Percentiles rank a stretch among this genome's conserved stretches.
These are phyloP conservation scores for Penicillium sp. DNA, from an alignment of 2,329 filamentous ascomycete species.

Conservation along the genomic window DNA sequence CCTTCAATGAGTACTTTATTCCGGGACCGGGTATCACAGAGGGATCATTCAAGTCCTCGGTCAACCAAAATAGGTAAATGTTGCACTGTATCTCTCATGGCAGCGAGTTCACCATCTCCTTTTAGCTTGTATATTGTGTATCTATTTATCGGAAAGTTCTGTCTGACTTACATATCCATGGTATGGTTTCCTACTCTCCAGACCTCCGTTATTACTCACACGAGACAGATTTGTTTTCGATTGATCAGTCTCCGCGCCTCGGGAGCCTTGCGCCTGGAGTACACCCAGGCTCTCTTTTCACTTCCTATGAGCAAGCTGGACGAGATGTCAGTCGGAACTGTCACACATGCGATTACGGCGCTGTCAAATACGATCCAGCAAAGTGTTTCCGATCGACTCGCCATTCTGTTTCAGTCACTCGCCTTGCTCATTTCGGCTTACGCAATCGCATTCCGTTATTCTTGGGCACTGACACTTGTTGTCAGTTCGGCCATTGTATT, in stretches of 20 bases:
- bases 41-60: conserved; percentile 43
- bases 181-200: conserved; percentile 26
- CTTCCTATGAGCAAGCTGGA: conserved; percentile 46
- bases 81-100: not conserved
- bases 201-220: not conserved
- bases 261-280: conserved; percentile 43
- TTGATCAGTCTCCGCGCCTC: conserved; percentile 46
- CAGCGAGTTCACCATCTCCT: not conserved
- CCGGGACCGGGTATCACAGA: conserved; percentile 36
- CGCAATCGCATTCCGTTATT: conserved; percentile 46
- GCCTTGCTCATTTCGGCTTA: conserved; percentile 40
- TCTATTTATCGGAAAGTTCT: conserved; percentile 49
- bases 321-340: conserved; percentile 43
- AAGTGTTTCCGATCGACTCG: conserved; percentile 48
- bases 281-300: conserved; percentile 43
- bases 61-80: conserved; percentile 33
- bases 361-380: conserved; percentile 48
- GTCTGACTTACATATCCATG: conserved; percentile 48
- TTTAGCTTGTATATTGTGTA: conserved; percentile 50
- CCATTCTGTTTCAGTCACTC: conserved; percentile 36
- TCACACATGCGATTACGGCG: conserved; percentile 46
- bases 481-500: conserved; percentile 42
- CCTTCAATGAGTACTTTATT: conserved; percentile 50
- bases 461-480: conserved; percentile 47
- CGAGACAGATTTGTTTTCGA: conserved; percentile 32